phyloP scores from a whole-genome alignment of 805 yeast genomes.

The Debaryomyces hansenii region DNA sequence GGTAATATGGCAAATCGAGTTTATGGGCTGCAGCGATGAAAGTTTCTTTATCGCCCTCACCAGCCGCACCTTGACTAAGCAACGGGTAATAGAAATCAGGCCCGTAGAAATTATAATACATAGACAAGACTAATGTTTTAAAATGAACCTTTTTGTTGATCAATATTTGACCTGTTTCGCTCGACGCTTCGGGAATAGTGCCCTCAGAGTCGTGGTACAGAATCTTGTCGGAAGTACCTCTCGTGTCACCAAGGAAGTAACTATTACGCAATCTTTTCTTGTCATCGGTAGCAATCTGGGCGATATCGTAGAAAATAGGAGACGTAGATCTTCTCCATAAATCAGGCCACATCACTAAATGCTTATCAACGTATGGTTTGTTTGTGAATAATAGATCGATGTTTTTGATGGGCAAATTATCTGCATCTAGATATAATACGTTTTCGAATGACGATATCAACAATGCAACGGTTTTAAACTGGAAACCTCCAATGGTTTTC shows the following conservation, averaged over 20 bases:
- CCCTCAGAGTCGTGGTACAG: conserved; percentile 31
- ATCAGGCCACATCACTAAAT: conserved; percentile 42
- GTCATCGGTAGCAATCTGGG: conserved; percentile 24
- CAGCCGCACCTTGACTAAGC: conserved; percentile 42
- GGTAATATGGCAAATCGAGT: conserved; percentile 35
- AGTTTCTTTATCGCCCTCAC: conserved; percentile 45
- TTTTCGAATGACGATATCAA: conserved; percentile 36
- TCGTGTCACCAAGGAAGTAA: conserved; percentile 24
- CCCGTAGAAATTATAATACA: conserved; percentile 40
- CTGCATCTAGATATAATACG: conserved; percentile 39
- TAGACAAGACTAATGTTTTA: conserved; percentile 29
- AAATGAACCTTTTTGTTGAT: conserved; percentile 34
- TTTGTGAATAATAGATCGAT: conserved; percentile 36
- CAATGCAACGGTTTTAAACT: conserved; percentile 37
- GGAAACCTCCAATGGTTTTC: conserved; percentile 27
- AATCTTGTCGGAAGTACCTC: conserved; percentile 16
- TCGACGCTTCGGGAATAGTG: conserved; percentile 35
- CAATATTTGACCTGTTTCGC: conserved; percentile 41
- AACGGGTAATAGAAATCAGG: conserved; percentile 38
- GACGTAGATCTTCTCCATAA: conserved; percentile 42
- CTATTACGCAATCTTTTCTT: conserved; percentile 22
- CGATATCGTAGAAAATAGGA: conserved; percentile 35
- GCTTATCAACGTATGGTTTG: conserved; percentile 28
- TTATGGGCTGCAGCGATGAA: conserved; percentile 43
- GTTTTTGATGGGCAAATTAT: conserved; percentile 35